These are phyloP conservation scores for Geranium brycei DNA, from an alignment of 345 rosid genomes.

Conservation along the genomic window DNA sequence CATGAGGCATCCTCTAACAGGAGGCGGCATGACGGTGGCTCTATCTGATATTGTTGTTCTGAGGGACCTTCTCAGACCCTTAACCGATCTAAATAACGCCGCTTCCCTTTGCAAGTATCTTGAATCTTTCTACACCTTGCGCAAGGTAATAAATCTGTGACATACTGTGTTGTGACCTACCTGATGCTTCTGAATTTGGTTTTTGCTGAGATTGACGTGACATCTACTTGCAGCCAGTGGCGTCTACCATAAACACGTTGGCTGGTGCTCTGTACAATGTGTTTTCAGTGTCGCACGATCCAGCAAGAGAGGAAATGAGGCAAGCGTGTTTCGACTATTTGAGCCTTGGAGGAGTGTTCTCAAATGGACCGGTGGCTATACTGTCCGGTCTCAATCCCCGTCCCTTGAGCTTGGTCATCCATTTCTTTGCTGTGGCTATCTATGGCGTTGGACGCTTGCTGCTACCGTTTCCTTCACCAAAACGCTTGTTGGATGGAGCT, in stretches of 20 bases:
- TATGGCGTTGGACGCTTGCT: conserved; percentile 16
- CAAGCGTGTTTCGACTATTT: conserved; percentile 17
- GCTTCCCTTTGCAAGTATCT: conserved; percentile 35
- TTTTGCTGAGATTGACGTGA: too few species aligned
- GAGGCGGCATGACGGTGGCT: conserved; percentile 60
- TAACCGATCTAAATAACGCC: conserved; percentile 31
- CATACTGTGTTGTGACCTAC: too few species aligned
- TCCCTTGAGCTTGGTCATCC: conserved; percentile 13
- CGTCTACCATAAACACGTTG: conserved; percentile 10
- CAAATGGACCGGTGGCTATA: conserved; percentile 11
- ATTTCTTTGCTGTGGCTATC: conserved; percentile 17
- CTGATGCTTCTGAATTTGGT: too few species aligned
- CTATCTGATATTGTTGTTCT: conserved; percentile 41
- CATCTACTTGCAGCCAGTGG: too few species aligned
- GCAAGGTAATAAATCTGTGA: conserved; percentile 23
- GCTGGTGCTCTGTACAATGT: conserved; percentile 19
- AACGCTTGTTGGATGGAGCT: conserved; percentile 14
- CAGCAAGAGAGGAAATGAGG: conserved; percentile 16
- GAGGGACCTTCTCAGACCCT: conserved; percentile 34
- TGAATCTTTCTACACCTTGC: conserved; percentile 37
- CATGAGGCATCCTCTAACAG: conserved; percentile 55
- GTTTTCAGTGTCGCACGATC: conserved; percentile 13
- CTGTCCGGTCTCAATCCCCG: conserved; percentile 15
- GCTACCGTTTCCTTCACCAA: conserved; percentile 12
- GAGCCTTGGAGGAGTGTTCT: conserved; percentile 13